Percentiles rank a stretch among this genome's conserved stretches.
phyloP scores from a whole-genome alignment of 108 stramenopile genomes.

The Chaetoceros tenuissimus region DNA sequence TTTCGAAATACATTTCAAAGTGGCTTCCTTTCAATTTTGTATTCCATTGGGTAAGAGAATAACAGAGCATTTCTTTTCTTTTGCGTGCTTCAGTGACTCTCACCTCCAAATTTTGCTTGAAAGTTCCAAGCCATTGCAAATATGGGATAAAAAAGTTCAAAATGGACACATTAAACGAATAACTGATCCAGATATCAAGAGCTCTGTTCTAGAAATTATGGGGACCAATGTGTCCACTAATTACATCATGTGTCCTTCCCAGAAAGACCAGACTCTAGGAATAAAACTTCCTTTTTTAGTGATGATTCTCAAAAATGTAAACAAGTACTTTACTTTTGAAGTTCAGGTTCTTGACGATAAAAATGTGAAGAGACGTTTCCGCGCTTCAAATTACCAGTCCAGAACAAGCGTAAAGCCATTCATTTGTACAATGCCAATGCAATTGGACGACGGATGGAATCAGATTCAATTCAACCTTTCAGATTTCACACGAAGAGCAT shows the following conservation, averaged over 20 bases:
- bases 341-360: conserved; percentile 91
- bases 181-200: conserved; percentile 88
- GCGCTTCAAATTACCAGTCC: conserved; percentile 88
- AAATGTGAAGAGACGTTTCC: conserved; percentile 77
- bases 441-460: conserved; percentile 92
- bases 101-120: conserved; percentile 2
- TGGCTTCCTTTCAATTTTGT: conserved; percentile 88
- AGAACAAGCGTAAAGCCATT: conserved; percentile 90
- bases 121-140: conserved; percentile 74
- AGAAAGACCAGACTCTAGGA: conserved; percentile 76
- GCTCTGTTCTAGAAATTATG: conserved; percentile 86
- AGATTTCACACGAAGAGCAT: conserved; percentile 89
- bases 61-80: not conserved
- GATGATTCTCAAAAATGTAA: conserved; percentile 92
- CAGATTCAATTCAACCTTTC: conserved; percentile 91
- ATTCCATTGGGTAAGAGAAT: conserved; percentile 68
- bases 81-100: not conserved
- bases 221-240: conserved; percentile 89
- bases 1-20: conserved; percentile 90
- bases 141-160: conserved; percentile 80
- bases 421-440: conserved; percentile 95
- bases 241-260: conserved; percentile 84
- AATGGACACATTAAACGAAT: conserved; percentile 94
- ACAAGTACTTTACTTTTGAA: conserved; percentile 94
- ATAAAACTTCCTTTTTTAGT: conserved; percentile 91